phyloP scores from a whole-genome alignment of 78 protist genomes.

The Mastigamoeba balamuthi region DNA sequence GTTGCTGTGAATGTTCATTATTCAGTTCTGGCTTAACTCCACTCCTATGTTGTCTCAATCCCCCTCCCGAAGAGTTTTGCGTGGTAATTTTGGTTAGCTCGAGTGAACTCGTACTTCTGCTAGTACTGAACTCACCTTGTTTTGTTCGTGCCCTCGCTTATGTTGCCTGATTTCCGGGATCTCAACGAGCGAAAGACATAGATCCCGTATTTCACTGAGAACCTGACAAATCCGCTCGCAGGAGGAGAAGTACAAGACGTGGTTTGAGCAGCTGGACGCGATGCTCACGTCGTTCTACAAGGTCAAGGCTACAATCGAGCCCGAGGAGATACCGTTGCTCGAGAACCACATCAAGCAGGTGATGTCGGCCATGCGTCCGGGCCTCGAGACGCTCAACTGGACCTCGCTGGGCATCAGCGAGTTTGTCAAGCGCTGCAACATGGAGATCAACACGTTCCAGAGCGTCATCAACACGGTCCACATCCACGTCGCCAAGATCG shows the following conservation, averaged over 20 bases:
- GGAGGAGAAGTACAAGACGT: conserved; percentile 55
- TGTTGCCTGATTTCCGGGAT: no score
- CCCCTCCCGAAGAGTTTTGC: no score
- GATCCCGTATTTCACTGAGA: no score
- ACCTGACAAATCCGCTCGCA: no score
- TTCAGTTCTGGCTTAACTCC: no score
- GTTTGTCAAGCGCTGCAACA: conserved; percentile 17
- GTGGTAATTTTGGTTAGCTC: no score
- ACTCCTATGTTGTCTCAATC: no score
- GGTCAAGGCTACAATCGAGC: conserved; percentile 4
- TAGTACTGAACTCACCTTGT: no score
- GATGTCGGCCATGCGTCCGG: conserved; percentile 23
- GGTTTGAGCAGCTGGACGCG: conserved; percentile 29
- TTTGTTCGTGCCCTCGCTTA: no score
- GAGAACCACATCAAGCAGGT: conserved; percentile 2
- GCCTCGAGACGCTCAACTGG: conserved; percentile 72
- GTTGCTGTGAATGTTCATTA: neutral
- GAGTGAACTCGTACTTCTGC: no score
- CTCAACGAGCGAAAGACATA: no score
- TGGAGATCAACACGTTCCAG: conserved; percentile 37
- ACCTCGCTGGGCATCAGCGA: conserved; percentile 63
- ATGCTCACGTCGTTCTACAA: conserved; percentile 25
- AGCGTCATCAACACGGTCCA: conserved; percentile 26
- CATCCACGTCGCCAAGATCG: conserved; percentile 23
- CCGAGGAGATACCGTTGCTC: conserved; percentile 33